Evolutionary conservation across 2,329 filamentous ascomycete species (phyloP), one percentile per base, ranked within the genome.

Genomic region (Neonectria ditissima): DNA sequence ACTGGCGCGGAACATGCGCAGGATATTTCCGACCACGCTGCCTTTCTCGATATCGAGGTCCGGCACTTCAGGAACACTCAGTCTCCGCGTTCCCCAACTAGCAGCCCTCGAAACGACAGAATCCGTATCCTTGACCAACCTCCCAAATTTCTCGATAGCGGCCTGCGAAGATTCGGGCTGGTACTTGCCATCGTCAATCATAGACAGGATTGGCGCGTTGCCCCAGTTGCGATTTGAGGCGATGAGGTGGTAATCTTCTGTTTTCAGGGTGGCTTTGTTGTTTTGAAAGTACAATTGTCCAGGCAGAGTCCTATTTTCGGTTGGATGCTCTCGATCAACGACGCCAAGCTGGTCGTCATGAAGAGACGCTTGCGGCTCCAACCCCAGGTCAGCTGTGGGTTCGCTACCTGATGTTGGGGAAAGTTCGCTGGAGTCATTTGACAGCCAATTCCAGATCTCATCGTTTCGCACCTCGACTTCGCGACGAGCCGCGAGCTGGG

Each of bases 1-100:
- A n/a, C 81, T 84, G 67, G 90, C 81, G 8, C 84, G 87, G 45
- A 87, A 79, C 75, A 87, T 89, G 72, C 90, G 91, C 43, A 91
- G 76, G 39, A 92, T 83, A 61, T 84, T 88, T 22, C 89, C 87
- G 57, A 85, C 85, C 7, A 82, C 82, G 44, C 90, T 79, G 18
- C 84, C 87, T 41, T 84, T 86, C 44, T 90, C 75, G 10, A 76
- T 67, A 22, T 81, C 88, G 26, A 88, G 78, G 60, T 92, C 89
- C 5, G 81, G 67, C 59, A 84, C 70, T 68, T 85, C 88, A 1
- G 89, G 87, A 52, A 91, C 80, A 75, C 90, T 90, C 60, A 86
- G 85, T 45, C 89, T 85, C 8, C 87, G 84, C 2, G 91, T 93
- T 14, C 91, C 91, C 83, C 91, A 89, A 0, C 90, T 93, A 20